Conservation (phyloP, 768 basidiomycete species). For the Lentinula sp. region DNA sequence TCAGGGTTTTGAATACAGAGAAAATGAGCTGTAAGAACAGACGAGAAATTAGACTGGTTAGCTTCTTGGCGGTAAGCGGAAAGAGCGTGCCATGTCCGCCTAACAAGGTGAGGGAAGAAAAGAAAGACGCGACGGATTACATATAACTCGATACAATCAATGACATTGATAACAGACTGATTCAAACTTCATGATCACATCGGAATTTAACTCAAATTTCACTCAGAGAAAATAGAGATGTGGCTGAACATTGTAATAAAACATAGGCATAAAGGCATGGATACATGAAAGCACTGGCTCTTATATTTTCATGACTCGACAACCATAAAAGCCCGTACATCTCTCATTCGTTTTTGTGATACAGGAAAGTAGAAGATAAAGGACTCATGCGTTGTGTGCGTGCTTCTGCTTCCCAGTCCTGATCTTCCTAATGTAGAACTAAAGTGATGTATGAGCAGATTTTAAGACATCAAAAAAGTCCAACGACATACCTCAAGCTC, state of each 20-base stretch:
- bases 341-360: slow-evolving; percentile 1
- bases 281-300: slow-evolving; percentile 4
- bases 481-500: slow-evolving; percentile 78
- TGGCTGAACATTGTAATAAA: not conserved
- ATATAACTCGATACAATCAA: too few species aligned
- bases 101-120: not conserved
- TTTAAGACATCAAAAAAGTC: not conserved
- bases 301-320: not conserved
- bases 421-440: slow-evolving; percentile 96
- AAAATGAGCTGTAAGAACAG: slow-evolving; percentile 66
- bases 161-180: not conserved
- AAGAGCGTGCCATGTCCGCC: slow-evolving; percentile 2
- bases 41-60: slow-evolving; percentile 9
- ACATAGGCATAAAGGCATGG: slow-evolving; percentile 5
- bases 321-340: not conserved
- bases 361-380: slow-evolving; percentile 6
- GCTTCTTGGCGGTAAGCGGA: not conserved
- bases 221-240: not conserved
- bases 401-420: slow-evolving; percentile 95
- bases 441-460: slow-evolving; percentile 17
- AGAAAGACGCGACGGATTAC: not conserved
- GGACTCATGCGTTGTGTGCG: slow-evolving; percentile 45
- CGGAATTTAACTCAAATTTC: not conserved
- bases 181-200: not conserved
- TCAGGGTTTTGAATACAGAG: slow-evolving; percentile 98